A percentile compares a stretch with the other conserved stretches of the same genome.
phyloP scores from a whole-genome alignment of 2,329 filamentous ascomycete genomes.

The Trichoderma sp. region DNA sequence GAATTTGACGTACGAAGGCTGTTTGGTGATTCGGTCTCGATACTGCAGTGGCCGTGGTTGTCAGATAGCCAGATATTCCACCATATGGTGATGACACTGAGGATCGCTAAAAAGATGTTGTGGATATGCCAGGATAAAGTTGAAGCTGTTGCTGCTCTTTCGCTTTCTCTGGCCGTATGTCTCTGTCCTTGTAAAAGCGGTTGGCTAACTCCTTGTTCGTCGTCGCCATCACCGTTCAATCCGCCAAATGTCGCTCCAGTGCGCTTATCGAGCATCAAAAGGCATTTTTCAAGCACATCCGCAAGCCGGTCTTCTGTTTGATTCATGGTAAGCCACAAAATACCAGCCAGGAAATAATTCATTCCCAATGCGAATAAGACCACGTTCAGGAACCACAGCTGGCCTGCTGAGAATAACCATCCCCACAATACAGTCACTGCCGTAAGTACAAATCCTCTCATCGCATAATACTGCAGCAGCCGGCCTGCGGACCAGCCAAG shows the following conservation, averaged over 20 bases:
- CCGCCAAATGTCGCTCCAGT: constrained; percentile 15
- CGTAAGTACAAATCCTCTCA: constrained; percentile 44
- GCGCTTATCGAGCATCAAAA: constrained; percentile 8
- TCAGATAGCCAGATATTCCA: constrained; percentile 54
- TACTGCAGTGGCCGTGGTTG: constrained; percentile 44
- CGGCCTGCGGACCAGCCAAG: constrained; percentile 45
- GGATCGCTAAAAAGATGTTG: constrained; percentile 43
- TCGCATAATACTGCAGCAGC: constrained; percentile 46
- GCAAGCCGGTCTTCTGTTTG: constrained; percentile 43
- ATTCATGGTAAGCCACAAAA: constrained; percentile 46
- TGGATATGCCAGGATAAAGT: constrained; percentile 47
- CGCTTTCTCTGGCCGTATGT: constrained; percentile 9
- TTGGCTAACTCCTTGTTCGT: constrained; percentile 33
- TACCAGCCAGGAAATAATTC: constrained; percentile 50
- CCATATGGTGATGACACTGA: constrained; percentile 47
- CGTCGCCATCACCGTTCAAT: constrained; percentile 33
- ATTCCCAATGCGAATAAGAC: constrained; percentile 51
- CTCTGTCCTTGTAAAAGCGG: constrained; percentile 8
- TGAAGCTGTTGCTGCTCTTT: constrained; percentile 21
- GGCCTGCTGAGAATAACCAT: constrained; percentile 39
- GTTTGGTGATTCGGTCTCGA: constrained; percentile 12
- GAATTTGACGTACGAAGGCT: constrained; percentile 24
- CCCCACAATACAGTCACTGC: constrained; percentile 42
- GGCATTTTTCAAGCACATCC: constrained; percentile 31
- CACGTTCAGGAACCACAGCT: constrained; percentile 49